These are phyloP conservation scores for Sarocladium oryzae DNA, from an alignment of 2,329 filamentous ascomycete species.

Conservation along the genomic window DNA sequence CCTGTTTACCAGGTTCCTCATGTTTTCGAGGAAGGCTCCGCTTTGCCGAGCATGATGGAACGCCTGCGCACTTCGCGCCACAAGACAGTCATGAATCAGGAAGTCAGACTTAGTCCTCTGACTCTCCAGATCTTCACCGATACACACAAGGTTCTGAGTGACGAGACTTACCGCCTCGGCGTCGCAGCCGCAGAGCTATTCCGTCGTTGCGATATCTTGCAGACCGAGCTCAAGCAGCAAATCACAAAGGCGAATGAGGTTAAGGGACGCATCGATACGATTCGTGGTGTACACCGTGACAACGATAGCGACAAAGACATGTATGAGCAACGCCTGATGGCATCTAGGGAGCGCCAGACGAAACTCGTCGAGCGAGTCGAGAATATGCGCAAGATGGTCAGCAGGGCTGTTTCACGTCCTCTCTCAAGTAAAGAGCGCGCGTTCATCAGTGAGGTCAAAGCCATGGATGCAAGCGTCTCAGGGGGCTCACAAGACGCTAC, in stretches of 20 bases:
- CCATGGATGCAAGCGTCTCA: conserved; percentile 47
- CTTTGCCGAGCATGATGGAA: conserved; percentile 49
- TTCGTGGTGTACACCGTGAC: conserved; percentile 42
- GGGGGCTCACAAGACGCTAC: conserved; percentile 15
- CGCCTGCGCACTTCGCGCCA: conserved; percentile 52
- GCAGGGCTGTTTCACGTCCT: conserved; percentile 34
- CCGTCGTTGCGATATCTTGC: conserved; percentile 60
- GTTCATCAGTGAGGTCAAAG: conserved; percentile 40
- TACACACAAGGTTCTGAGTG: conserved; percentile 63
- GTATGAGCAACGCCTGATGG: conserved; percentile 52
- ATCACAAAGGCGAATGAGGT: conserved; percentile 60
- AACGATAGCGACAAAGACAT: conserved; percentile 46
- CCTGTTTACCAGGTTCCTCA: conserved; percentile 59
- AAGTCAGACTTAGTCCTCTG: conserved; percentile 62
- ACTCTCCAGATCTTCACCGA: conserved; percentile 67
- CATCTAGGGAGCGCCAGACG: conserved; percentile 49
- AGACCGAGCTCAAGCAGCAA: conserved; percentile 61
- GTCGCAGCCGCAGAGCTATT: conserved; percentile 68
- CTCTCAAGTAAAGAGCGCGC: conserved; percentile 39
- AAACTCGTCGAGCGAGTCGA: conserved; percentile 55
- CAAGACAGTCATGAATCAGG: conserved; percentile 56
- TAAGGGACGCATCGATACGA: conserved; percentile 57
- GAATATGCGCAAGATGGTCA: conserved; percentile 40
- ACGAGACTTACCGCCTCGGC: conserved; percentile 63
- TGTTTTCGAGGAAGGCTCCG: conserved; percentile 50